phyloP scores from a whole-genome alignment of 257 asterid genomes.

The Cynanchum wilfordii region DNA sequence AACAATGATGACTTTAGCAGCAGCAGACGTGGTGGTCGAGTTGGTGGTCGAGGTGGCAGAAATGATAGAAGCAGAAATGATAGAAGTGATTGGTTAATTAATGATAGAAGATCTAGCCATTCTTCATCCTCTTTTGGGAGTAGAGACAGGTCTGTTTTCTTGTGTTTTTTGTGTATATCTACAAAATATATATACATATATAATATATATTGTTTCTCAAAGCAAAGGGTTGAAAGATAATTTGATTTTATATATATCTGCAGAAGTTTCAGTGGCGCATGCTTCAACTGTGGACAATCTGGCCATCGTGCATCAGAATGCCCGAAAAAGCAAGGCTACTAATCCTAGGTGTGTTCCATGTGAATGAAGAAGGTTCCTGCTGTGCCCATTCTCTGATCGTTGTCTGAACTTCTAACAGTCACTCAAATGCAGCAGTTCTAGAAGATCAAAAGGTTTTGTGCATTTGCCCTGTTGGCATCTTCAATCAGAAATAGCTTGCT shows the following conservation, averaged over 20 bases:
- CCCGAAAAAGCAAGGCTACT: slow-evolving; percentile 58
- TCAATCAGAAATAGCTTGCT: background rate
- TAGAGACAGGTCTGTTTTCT: slow-evolving; percentile 42
- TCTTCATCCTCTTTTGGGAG: slow-evolving; percentile 55
- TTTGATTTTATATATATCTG: background rate
- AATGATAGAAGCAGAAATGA: slow-evolving; percentile 47
- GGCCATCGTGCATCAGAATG: slow-evolving; percentile 96
- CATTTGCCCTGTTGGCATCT: background rate
- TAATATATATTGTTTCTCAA: too few relatives aligned
- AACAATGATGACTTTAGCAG: slow-evolving; percentile 30
- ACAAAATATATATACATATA: background rate
- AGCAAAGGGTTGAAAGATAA: background rate
- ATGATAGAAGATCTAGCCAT: slow-evolving; percentile 45
- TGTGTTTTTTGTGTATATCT: background rate
- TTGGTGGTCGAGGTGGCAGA: slow-evolving; percentile 34
- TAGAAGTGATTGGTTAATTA: slow-evolving; percentile 74
- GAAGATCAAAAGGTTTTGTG: slow-evolving; percentile 4
- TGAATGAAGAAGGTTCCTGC: slow-evolving; percentile 10
- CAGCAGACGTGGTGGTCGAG: slow-evolving; percentile 40
- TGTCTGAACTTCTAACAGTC: background rate
- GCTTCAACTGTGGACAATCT: slow-evolving; percentile 74
- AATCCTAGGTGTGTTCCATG: slow-evolving; percentile 6
- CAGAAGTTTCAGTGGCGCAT: slow-evolving; percentile 76
- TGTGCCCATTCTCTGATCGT: slow-evolving; percentile 1
- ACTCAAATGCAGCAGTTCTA: slow-evolving; percentile 10